These are phyloP conservation scores for Colletotrichum abscissum DNA, from an alignment of 2,329 filamentous ascomycete genomes.

Conservation along the genomic window DNA sequence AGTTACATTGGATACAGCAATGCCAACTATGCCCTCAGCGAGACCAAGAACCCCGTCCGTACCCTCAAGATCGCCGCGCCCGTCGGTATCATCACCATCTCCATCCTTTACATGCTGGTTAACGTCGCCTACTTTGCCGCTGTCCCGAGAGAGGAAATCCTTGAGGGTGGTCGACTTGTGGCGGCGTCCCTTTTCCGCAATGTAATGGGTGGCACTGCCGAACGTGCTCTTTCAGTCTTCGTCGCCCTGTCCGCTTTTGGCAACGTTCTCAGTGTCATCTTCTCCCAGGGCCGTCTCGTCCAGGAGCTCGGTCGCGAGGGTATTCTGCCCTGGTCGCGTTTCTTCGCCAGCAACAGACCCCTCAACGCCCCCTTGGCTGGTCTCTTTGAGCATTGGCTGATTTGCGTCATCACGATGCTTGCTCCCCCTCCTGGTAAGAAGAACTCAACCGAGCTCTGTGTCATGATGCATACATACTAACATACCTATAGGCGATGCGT, in stretches of 20 bases:
- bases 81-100: conserved; percentile 67
- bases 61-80: conserved; percentile 76
- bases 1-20: conserved; percentile 77
- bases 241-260: conserved; percentile 76
- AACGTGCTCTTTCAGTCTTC: conserved; percentile 71
- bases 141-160: conserved; percentile 64
- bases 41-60: conserved; percentile 73
- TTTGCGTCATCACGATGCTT: conserved; percentile 73
- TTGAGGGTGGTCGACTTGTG: conserved; percentile 61
- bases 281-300: conserved; percentile 74
- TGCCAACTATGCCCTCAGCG: conserved; percentile 74
- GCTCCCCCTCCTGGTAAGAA: conserved; percentile 74
- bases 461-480: conserved; percentile 5
- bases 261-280: conserved; percentile 75
- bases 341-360: conserved; percentile 74
- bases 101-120: conserved; percentile 72
- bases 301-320: conserved; percentile 76
- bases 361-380: conserved; percentile 72
- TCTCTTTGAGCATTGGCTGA: conserved; percentile 72
- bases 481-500: conserved; percentile 12
- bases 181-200: conserved; percentile 67
- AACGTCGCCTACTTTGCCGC: conserved; percentile 76
- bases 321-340: conserved; percentile 70
- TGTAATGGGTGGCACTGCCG: conserved; percentile 64
- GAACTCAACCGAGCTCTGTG: conserved; percentile 59